Base-by-base conservation (phyloP, 345 rosid genomes). In the Acer yangbiense region DNA sequence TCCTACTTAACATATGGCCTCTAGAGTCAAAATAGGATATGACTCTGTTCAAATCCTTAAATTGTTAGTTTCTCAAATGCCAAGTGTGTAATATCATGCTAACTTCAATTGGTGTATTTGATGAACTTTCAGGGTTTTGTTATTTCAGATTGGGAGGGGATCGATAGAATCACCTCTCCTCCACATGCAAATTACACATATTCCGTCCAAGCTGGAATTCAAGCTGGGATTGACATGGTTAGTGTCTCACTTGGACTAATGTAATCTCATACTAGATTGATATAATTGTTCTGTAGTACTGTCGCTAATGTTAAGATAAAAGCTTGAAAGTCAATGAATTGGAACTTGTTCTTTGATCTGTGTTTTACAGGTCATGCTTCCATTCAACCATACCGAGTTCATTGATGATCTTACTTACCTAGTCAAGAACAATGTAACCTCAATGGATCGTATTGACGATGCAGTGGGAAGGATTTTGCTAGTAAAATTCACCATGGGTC, bases 151-250 rank as follows among this genome's bases (percentile, higher is more conserved):
- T 95, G 99, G 98, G 84, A 92, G 82, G 98, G 99, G 12, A 83
- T 96, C 78, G 97, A 96, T 76, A 89, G 90, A 80, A 90, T 96
- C 75, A 92, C 99, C 52, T 76, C 90, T 52, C 95, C 97, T 39
- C 90, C 94, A 6, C 92, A 90, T 80, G 78, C 82, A 5, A 87
- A 96, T 85, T 96, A 91, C 80, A 85, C 97, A 25, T 93, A 86
- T 79, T 96, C 98, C 27, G 89, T 96, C 74, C 87, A 76, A 83
- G 91, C 86, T 54, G 91, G 93, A 9, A 87, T 96, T 81, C 81
- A 79, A 74, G 99, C 99, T 81, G 99, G 99, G 62, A 91, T 96
- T 63, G 99, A 96, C 82, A 92, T 96, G 98, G 99, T 89, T 68
- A 81, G 84, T 80, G 27, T 50, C 65, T 67, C 70, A 76, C 72